Evolutionary conservation across 1,139 yeast genomes (phyloP), one percentile per base, ranked within the genome.

Genomic region (Sugiyamaella paludigena): DNA sequence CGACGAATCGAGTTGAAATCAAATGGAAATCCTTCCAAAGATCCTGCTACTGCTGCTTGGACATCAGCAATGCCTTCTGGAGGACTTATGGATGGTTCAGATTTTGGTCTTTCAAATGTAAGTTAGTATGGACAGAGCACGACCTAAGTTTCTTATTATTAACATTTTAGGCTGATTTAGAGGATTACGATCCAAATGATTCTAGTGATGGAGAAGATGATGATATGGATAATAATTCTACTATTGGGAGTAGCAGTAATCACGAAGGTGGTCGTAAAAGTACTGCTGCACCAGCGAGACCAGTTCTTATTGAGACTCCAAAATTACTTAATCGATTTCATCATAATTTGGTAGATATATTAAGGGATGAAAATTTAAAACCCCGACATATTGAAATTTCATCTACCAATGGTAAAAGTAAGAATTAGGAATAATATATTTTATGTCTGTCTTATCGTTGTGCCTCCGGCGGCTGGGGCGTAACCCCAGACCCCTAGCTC

Each of bases 91-190:
- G 73, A 72, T 15, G 70, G 75, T 13, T 65, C 71, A 6, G 83
- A 78, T 36, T 76, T 84, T 56, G 95, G 94, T 0, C 58, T 85
- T 4, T 74, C 76, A 48, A 74, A 71, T 12, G 78, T 53, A 38
- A 39, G 43, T 44, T 29, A 8, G 7, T 19, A 15, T 26, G 43
- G n/a, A n/a, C n/a, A n/a, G n/a, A n/a, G n/a, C n/a, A n/a, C n/a
- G n/a, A n/a, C n/a, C n/a, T n/a, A n/a, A n/a, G n/a, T n/a, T n/a
- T n/a, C n/a, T n/a, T n/a, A 33, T 56, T 83, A 36, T 74, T 76
- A 33, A 89, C 83, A 52, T 68, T 81, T 54, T 81, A 38, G 80
- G 56, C 58, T 70, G 50, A 75, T 70, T 29, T 65, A 66, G 45
- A 33, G n/a, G 40, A 28, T 61, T 62, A 35, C 5, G 72, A 68